A percentile compares a stretch with the other conserved stretches of the same genome.
Evolutionary conservation across 2,329 filamentous ascomycete genomes (phyloP).

Genomic region (Alternaria rosae): DNA sequence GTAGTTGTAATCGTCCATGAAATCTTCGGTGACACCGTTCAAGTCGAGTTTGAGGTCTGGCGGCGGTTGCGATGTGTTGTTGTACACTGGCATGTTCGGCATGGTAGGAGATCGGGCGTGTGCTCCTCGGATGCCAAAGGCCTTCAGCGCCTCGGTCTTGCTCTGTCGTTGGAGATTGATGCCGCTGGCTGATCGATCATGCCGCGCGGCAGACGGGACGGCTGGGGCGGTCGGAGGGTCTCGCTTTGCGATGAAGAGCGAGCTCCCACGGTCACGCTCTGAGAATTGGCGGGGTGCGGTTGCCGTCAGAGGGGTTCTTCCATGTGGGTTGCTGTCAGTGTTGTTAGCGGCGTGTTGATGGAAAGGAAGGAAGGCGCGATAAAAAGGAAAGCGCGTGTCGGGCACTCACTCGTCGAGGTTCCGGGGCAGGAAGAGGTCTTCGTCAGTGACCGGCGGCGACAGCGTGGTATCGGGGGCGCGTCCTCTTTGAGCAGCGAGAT

Average conservation of each 20-base stretch:
- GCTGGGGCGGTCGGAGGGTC: neutral
- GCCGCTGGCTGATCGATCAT: conserved; percentile 48
- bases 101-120: conserved; percentile 49
- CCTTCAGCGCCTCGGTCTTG: conserved; percentile 36
- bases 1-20: conserved; percentile 47
- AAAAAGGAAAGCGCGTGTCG: conserved; percentile 4
- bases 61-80: conserved; percentile 34
- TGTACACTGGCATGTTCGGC: conserved; percentile 49
- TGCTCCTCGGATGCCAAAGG: conserved; percentile 22
- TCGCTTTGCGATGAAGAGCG: conserved; percentile 25
- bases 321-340: conserved; percentile 45
- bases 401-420: conserved; percentile 50
- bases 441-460: conserved; percentile 44
- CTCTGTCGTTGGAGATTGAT: conserved; percentile 38
- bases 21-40: conserved; percentile 48
- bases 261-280: conserved; percentile 32
- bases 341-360: conserved; percentile 19
- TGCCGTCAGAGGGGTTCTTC: conserved; percentile 38
- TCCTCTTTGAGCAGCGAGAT: conserved; percentile 32
- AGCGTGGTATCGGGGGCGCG: conserved; percentile 35
- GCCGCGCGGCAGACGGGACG: conserved; percentile 33
- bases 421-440: conserved; percentile 45
- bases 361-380: conserved; percentile 3
- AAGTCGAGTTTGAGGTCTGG: conserved; percentile 46
- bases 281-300: conserved; percentile 31